Conservation (phyloP, 306 rosid species). For the Medicago lupulina region DNA sequence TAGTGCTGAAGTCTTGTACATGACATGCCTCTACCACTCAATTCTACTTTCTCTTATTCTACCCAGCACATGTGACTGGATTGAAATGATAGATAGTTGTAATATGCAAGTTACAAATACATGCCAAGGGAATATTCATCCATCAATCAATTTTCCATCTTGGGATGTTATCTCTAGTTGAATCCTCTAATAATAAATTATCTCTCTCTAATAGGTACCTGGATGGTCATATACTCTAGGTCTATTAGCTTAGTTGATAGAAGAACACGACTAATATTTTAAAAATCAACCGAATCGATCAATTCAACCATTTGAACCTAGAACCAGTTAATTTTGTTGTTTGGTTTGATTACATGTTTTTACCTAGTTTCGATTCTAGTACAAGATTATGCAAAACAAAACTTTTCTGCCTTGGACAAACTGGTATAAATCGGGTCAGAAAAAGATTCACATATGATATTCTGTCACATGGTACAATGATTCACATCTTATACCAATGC, state of each 20-base stretch:
- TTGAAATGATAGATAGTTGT: constrained; percentile 33
- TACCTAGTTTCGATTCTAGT: neutral
- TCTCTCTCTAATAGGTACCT: constrained; percentile 1
- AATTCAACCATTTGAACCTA: neutral
- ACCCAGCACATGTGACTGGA: constrained; percentile 36
- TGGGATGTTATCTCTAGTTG: constrained; percentile 32
- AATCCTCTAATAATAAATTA: constrained; percentile 39
- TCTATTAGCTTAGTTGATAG: neutral
- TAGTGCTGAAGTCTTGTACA: constrained; percentile 30
- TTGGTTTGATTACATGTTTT: neutral
- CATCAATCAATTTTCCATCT: constrained; percentile 50
- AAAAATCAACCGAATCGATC: neutral
- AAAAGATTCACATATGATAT: neutral
- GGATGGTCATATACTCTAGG: neutral
- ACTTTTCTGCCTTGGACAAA: constrained; percentile 12
- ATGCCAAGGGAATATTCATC: constrained; percentile 39
- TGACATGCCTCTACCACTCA: constrained; percentile 42
- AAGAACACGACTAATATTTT: too few species aligned
- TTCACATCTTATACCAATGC: constrained; percentile 3
- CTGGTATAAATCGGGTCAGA: neutral
- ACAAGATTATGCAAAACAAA: neutral
- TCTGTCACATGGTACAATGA: constrained; percentile 6
- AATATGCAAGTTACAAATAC: constrained; percentile 41
- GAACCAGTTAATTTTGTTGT: too few species aligned
- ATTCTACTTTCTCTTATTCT: constrained; percentile 45